Conservation (phyloP, 192 early-diverging fungal genomes). For the Podila epicladia region DNA sequence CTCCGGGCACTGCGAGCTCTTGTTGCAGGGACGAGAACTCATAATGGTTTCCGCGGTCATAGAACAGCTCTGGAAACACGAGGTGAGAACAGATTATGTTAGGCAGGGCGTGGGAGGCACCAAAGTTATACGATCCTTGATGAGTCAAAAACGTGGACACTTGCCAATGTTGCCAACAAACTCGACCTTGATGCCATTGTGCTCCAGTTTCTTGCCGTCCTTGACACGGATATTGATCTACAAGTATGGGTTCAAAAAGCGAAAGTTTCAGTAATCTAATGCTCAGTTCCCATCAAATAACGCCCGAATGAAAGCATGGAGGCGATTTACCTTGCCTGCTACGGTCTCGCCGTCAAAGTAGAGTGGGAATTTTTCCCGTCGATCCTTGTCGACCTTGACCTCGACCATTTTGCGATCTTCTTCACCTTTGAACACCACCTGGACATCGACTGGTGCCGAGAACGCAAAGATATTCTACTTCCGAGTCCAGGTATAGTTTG, state of each 20-base stretch:
- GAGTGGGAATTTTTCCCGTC: conserved; percentile 90
- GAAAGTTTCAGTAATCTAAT: background rate
- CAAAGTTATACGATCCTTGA: no score
- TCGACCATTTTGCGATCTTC: conserved; percentile 93
- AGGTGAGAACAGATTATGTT: background rate
- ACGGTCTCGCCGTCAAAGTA: conserved; percentile 99
- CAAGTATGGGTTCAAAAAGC: background rate
- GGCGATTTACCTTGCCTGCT: conserved; percentile 80
- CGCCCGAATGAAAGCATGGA: background rate
- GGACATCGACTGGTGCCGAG: conserved; percentile 88
- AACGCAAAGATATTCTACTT: conserved; percentile 78
- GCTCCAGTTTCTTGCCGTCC: conserved; percentile 96
- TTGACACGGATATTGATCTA: conserved; percentile 79
- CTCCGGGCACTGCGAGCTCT: conserved; percentile 96
- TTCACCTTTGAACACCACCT: conserved; percentile 84
- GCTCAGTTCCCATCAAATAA: background rate
- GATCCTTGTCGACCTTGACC: conserved; percentile 93
- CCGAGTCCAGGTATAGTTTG: no score
- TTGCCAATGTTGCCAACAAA: conserved; percentile 96
- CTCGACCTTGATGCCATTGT: conserved; percentile 98
- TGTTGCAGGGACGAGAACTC: conserved; percentile 94
- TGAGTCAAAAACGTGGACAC: background rate
- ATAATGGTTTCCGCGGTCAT: conserved; percentile 94
- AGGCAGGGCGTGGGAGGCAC: background rate
- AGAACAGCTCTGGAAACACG: conserved; percentile 80